These are phyloP conservation scores for Diplotaxis tenuifolia DNA, from an alignment of 345 rosid species.

Conservation along the genomic window DNA sequence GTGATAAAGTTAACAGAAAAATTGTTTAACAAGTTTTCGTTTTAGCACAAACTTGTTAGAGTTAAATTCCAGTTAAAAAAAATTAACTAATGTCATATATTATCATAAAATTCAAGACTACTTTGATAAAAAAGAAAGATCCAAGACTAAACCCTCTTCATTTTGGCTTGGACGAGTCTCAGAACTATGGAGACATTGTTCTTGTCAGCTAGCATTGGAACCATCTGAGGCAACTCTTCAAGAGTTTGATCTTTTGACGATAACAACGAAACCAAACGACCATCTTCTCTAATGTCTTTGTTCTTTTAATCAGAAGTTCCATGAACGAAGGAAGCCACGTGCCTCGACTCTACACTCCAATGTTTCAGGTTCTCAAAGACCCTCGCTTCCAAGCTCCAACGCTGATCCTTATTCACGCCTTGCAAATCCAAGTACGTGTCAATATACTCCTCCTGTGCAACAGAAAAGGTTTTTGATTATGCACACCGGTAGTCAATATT, in stretches of 20 bases:
- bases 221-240: slow-evolving; percentile 22
- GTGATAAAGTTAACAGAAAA: background rate
- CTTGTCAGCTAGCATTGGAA: background rate
- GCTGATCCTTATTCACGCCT: background rate
- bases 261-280: background rate
- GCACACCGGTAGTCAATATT: background rate
- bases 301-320: background rate
- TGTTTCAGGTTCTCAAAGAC: background rate
- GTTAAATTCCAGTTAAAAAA: background rate
- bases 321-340: slow-evolving; percentile 4
- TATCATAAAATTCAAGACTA: background rate
- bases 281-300: slow-evolving; percentile 11
- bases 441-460: background rate
- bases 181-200: slow-evolving; percentile 1
- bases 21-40: background rate
- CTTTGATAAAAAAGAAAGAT: background rate
- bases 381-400: background rate
- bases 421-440: background rate
- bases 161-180: background rate
- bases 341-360: background rate
- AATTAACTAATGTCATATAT: background rate
- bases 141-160: background rate
- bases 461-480: background rate
- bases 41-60: no score
- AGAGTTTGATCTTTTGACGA: background rate